Conservation (phyloP, 2,329 filamentous ascomycete species). For the Fusarium odoratissimum region DNA sequence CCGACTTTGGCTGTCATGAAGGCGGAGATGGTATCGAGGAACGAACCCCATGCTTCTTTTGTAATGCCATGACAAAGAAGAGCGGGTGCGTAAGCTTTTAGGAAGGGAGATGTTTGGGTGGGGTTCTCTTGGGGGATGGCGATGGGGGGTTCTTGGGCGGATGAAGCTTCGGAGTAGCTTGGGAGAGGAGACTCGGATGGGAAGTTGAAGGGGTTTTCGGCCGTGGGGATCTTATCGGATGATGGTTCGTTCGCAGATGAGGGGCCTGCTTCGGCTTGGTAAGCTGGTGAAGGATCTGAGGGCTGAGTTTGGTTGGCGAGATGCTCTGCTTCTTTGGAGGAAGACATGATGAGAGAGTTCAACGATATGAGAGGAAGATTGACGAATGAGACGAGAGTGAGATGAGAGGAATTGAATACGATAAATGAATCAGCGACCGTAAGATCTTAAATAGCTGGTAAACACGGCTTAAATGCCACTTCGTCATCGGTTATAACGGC, state of each 20-base stretch:
- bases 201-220: constrained; percentile 55
- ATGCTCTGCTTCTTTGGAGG: constrained; percentile 29
- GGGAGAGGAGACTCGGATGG: constrained; percentile 49
- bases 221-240: constrained; percentile 42
- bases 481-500: constrained; percentile 33
- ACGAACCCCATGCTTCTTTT: constrained; percentile 49
- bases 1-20: constrained; percentile 60
- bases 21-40: constrained; percentile 56
- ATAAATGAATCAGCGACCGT: not conserved
- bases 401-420: not conserved
- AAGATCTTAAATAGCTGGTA: constrained; percentile 2
- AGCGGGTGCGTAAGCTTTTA: constrained; percentile 52
- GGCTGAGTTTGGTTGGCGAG: not conserved
- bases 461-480: constrained; percentile 7
- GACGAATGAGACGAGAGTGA: too few relatives aligned
- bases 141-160: constrained; percentile 47
- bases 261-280: not conserved
- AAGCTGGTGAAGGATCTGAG: not conserved
- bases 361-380: too few relatives aligned
- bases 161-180: constrained; percentile 43
- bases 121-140: constrained; percentile 56
- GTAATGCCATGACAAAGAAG: constrained; percentile 55
- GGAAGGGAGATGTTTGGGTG: constrained; percentile 52
- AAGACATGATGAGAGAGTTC: constrained; percentile 8
- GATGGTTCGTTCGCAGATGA: not conserved